phyloP scores from a whole-genome alignment of 2,329 filamentous ascomycete species.

The Ceratocystis destructans region DNA sequence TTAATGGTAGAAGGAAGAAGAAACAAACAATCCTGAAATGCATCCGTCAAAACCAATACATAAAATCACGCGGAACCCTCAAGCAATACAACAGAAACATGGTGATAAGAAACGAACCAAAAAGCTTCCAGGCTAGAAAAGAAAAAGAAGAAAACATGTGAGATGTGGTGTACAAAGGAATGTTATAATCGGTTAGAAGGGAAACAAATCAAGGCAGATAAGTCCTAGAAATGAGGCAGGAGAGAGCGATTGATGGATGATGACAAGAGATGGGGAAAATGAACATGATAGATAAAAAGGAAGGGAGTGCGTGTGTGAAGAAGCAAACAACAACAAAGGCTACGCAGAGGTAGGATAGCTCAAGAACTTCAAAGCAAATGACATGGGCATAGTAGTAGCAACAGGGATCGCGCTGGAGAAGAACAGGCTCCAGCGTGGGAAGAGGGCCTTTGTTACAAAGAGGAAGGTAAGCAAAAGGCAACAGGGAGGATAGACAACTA shows the following conservation, averaged over 20 bases:
- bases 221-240: background rate
- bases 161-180: background rate
- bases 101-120: background rate
- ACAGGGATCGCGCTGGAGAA: background rate
- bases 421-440: background rate
- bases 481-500: background rate
- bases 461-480: background rate
- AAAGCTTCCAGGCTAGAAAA: too few relatives aligned
- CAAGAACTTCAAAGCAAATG: constrained; percentile 2
- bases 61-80: background rate
- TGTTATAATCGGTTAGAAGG: background rate
- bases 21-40: background rate
- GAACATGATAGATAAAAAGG: background rate
- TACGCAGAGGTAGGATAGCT: too few relatives aligned
- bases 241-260: too few relatives aligned
- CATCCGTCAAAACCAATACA: background rate
- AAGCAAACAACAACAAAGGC: too few relatives aligned
- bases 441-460: background rate
- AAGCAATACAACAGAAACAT: background rate
- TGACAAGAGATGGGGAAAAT: background rate
- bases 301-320: background rate
- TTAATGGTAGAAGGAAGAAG: background rate
- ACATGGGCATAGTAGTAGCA: background rate
- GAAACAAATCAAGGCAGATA: background rate
- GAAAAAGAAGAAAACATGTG: background rate